Evolutionary conservation across 345 rosid genomes (phyloP), one percentile per base, ranked within the genome.

Genomic region (Conringia planisiliqua): DNA sequence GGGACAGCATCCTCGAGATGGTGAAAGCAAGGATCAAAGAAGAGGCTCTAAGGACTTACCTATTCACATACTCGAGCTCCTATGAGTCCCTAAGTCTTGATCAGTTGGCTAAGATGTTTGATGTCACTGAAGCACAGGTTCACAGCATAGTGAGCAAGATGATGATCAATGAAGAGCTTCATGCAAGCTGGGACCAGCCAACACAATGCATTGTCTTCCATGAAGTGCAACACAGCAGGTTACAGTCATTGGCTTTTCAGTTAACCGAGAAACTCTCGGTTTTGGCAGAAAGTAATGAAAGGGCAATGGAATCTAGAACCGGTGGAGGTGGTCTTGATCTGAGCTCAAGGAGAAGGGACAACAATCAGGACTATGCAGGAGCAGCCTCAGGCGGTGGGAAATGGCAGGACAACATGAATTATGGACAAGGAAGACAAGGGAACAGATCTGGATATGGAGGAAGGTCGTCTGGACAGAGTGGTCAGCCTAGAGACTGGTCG

Each of bases 101-200:
- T 63, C 86, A 85, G 64, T 85, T 91, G 47, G 76, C 88, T 36
- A 87, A 83, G 71, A 89, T 91, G 91, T 93, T 93, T 80, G 94
- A 89, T 63, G 80, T 93, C 40, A 70, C 88, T 0, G 88, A 79
- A 51, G 78, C 80, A 20, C 88, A 86, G 83, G 77, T 69, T 20
- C 96, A 87, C 68, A 76, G 93, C 82, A 73, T 85, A 29, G 91
- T 87, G 22, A 91, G 96, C 83, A 93, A 88, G 84, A 87, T 93
- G 97, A 88, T 91, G 92, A 83, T 91, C 50, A 89, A 83, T 3
- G 81, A 78, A 10, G 81, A 72, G 57, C 74, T 72, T 58, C 79
- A 68, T 44, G 92, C 92, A 44, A 89, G 91, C 65, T 93, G 96
- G 98, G 97, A 93, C 74, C 96, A 93, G 87, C 94, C 97, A 39